These are phyloP conservation scores for Dactylis glomerata DNA, from an alignment of 176 grass and related monocot species.

Conservation along the genomic window DNA sequence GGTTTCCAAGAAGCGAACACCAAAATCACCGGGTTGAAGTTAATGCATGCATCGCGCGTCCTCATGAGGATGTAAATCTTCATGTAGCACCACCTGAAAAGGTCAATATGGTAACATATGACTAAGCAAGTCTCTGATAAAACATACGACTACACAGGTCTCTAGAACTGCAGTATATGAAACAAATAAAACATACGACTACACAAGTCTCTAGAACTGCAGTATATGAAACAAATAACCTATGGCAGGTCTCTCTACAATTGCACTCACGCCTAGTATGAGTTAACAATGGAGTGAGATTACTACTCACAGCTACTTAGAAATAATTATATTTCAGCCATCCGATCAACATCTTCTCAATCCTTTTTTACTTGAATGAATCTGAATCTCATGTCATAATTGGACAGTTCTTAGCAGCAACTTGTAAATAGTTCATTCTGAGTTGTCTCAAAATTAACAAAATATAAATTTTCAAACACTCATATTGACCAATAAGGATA, in stretches of 20 bases:
- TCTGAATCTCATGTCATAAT: not conserved
- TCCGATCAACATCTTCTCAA: not conserved
- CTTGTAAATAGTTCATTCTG: not conserved
- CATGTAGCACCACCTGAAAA: not conserved
- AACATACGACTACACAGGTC: not conserved
- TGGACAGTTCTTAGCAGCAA: not conserved
- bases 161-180: not conserved
- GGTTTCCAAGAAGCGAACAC: not conserved
- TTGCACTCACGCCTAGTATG: not conserved
- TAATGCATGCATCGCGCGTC: not conserved
- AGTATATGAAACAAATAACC: not conserved
- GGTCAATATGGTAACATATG: not conserved
- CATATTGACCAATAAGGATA: not conserved
- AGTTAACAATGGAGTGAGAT: not conserved
- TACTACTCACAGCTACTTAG: not conserved
- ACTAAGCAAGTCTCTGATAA: not conserved
- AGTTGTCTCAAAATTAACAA: not conserved
- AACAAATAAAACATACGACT: no score
- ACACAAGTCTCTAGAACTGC: not conserved
- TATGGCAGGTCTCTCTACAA: not conserved
- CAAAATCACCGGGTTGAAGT: not conserved
- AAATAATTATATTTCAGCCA: no score
- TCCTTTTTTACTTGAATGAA: not conserved
- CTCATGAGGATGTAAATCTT: not conserved
- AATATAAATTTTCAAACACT: not conserved